Conservation (phyloP, 345 rosid species). For the Stellera chamaejasme region DNA sequence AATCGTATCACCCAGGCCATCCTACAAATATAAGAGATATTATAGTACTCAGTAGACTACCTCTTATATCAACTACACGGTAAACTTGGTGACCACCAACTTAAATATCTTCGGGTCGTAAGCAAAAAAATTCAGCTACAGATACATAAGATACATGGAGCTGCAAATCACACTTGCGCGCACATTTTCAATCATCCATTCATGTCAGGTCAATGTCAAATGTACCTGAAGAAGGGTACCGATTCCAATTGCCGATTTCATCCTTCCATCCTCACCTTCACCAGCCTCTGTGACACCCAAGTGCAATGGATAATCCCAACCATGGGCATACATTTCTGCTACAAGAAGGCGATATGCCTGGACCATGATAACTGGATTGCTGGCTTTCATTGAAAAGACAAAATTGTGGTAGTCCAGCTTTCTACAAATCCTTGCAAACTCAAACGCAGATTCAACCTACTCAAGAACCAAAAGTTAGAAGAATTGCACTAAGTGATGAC, state of each 20-base stretch:
- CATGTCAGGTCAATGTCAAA: background rate
- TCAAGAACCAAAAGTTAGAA: slow-evolving; percentile 17
- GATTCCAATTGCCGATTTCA: slow-evolving; percentile 98
- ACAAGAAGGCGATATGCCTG: slow-evolving; percentile 92
- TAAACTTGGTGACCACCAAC: too few species aligned
- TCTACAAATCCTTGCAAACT: slow-evolving; percentile 92
- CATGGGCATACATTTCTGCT: slow-evolving; percentile 93
- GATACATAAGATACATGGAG: background rate
- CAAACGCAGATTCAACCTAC: slow-evolving; percentile 98
- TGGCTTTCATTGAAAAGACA: slow-evolving; percentile 98
- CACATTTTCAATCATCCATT: too few species aligned
- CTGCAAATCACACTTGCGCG: background rate
- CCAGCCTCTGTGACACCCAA: slow-evolving; percentile 99
- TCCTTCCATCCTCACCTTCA: slow-evolving; percentile 99
- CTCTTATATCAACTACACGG: too few species aligned
- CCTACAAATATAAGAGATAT: slow-evolving; percentile 32
- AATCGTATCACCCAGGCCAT: slow-evolving; percentile 98
- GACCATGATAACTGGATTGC: slow-evolving; percentile 99
- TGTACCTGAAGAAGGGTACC: slow-evolving; percentile 94
- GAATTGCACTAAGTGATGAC: slow-evolving; percentile 10
- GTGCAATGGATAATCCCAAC: slow-evolving; percentile 97
- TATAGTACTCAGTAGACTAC: slow-evolving; percentile 3
- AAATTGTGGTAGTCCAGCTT: slow-evolving; percentile 94
- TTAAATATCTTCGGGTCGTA: too few species aligned
- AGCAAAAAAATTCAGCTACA: too few species aligned